These are phyloP conservation scores for Leccinum proliferum DNA, from an alignment of 1,284 basidiomycete genomes.

Conservation along the genomic window DNA sequence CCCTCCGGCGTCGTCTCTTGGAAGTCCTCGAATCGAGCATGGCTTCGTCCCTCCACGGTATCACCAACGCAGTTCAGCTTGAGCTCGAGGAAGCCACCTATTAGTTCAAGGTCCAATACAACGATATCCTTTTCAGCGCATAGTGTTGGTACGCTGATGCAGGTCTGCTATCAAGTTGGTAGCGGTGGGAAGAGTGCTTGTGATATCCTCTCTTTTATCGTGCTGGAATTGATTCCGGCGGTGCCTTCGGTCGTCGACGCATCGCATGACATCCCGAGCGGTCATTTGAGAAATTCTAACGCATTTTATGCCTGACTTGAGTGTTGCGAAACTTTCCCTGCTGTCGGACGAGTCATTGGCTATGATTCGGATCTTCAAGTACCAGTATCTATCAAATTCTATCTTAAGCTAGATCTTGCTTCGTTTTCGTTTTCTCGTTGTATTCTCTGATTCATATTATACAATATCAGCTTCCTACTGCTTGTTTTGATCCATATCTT, in stretches of 20 bases:
- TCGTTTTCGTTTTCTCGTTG: too few relatives aligned
- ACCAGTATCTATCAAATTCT: too few relatives aligned
- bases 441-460: too few relatives aligned
- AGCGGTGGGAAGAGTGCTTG: background rate
- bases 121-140: conserved; percentile 51
- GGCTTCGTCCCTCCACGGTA: conserved; percentile 87
- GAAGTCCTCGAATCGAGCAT: conserved; percentile 96
- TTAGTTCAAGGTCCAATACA: conserved; percentile 99
- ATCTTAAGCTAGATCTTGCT: too few relatives aligned
- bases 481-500: too few relatives aligned
- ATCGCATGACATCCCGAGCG: background rate
- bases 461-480: too few relatives aligned
- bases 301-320: background rate
- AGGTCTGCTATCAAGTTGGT: background rate
- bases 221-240: background rate
- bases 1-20: conserved; percentile 87
- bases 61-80: conserved; percentile 94
- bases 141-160: background rate
- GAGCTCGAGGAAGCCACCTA: conserved; percentile 97
- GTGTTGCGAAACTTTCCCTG: too few relatives aligned
- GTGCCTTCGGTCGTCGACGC: background rate
- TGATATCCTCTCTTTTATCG: background rate
- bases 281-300: background rate
- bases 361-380: too few relatives aligned
- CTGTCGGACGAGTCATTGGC: background rate